phyloP scores from a whole-genome alignment of 1,139 yeast genomes.

The Suhomyces ambrosiae region DNA sequence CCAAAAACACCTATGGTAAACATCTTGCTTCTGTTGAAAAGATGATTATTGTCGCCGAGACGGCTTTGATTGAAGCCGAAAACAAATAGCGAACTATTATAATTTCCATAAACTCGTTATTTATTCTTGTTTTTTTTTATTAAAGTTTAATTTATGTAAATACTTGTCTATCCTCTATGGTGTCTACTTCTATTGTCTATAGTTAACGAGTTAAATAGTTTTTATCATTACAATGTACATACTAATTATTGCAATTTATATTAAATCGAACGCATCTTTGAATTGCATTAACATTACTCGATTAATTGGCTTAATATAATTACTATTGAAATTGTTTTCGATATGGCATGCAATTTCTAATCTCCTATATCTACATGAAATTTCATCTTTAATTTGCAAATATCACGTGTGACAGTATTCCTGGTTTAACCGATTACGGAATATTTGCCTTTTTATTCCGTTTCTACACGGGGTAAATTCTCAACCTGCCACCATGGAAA shows the following conservation, averaged over 20 bases:
- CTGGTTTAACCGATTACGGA: not conserved
- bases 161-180: slow-evolving; percentile 7
- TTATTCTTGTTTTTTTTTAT: not conserved
- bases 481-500: too few species aligned
- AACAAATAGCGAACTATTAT: slow-evolving; percentile 11
- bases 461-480: too few species aligned
- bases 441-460: too few species aligned
- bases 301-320: too few species aligned
- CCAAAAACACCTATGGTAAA: slow-evolving; percentile 67
- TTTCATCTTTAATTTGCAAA: too few species aligned
- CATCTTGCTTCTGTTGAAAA: slow-evolving; percentile 88
- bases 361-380: too few species aligned
- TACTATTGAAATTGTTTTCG: too few species aligned
- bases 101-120: slow-evolving; percentile 1
- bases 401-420: too few species aligned
- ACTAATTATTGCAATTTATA: too few species aligned
- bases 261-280: too few species aligned
- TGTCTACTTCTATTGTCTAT: slow-evolving; percentile 10
- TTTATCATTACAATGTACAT: slow-evolving; percentile 5
- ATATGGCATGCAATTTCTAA: too few species aligned
- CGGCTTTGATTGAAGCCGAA: slow-evolving; percentile 48
- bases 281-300: too few species aligned
- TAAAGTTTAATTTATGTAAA: slow-evolving; percentile 10
- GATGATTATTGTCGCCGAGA: slow-evolving; percentile 59
- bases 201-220: slow-evolving; percentile 12